These are phyloP conservation scores for Coemansia sp. DNA, from an alignment of 192 early-diverging fungal species.

Conservation along the genomic window DNA sequence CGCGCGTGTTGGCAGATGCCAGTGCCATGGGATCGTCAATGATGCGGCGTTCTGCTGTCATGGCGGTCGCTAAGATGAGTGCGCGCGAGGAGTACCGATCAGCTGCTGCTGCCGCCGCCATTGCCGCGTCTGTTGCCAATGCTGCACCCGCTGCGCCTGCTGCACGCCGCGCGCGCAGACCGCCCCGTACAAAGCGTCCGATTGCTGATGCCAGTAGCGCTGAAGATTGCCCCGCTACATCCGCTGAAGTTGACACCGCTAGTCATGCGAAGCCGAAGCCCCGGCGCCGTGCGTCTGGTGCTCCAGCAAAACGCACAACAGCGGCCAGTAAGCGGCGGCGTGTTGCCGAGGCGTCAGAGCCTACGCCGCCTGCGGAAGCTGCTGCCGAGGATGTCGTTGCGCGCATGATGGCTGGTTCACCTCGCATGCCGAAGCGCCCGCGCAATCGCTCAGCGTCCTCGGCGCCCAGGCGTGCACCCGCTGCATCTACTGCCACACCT, in stretches of 20 bases:
- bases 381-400: constrained; percentile 32
- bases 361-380: constrained; percentile 7
- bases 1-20: constrained; percentile 44
- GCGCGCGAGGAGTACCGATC: constrained; percentile 48
- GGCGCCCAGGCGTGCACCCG: constrained; percentile 8
- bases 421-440: constrained; percentile 15
- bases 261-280: neutral
- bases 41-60: constrained; percentile 52
- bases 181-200: constrained; percentile 6
- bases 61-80: constrained; percentile 52
- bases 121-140: constrained; percentile 38
- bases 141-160: constrained; percentile 25
- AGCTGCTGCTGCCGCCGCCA: constrained; percentile 31
- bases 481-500: neutral
- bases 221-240: neutral
- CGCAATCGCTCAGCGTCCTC: constrained; percentile 37
- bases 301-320: neutral
- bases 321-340: constrained; percentile 14
- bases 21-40: constrained; percentile 40
- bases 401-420: constrained; percentile 27
- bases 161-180: neutral
- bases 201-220: neutral
- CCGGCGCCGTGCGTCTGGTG: neutral
- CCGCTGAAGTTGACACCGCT: neutral
- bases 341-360: constrained; percentile 14